A percentile compares a stretch with the other conserved stretches of the same genome.
Conservation (phyloP, 2,329 filamentous ascomycete species). For the Fusarium nematophilum region DNA sequence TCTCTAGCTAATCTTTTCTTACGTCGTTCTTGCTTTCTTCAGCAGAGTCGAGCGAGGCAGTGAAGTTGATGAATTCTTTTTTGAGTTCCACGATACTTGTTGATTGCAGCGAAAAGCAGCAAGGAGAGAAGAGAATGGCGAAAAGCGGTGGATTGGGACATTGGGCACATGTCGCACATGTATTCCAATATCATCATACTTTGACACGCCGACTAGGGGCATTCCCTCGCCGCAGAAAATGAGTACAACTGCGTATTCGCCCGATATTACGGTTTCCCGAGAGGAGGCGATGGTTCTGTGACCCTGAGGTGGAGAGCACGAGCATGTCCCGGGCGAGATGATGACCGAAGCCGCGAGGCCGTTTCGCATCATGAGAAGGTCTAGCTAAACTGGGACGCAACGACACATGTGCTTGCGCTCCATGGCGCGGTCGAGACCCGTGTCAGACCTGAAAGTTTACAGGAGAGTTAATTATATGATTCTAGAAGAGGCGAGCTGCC, state of each 20-base stretch:
- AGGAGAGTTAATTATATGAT: too few species aligned
- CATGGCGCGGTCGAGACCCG: too few species aligned
- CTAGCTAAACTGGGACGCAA: background rate
- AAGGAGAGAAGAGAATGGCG: conserved; percentile 2
- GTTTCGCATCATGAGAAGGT: background rate
- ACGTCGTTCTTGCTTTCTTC: background rate
- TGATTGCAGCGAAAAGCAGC: background rate
- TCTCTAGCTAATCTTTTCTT: background rate
- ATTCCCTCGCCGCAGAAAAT: conserved; percentile 11
- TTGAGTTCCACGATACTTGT: background rate
- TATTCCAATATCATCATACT: conserved; percentile 19
- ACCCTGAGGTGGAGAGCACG: background rate
- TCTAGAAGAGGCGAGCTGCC: too few species aligned
- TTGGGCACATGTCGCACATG: conserved; percentile 13
- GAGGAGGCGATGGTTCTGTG: background rate
- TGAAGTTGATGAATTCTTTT: background rate
- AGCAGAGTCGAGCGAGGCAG: background rate
- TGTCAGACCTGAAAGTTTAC: too few species aligned
- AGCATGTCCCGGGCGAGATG: background rate
- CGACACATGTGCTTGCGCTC: too few species aligned
- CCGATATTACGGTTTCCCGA: conserved; percentile 11
- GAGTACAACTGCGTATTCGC: conserved; percentile 15
- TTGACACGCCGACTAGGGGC: conserved; percentile 7
- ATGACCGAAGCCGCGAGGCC: background rate
- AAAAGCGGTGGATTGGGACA: background rate